Evolutionary conservation across 495 filamentous ascomycete genomes (phyloP).

Genomic region (Chaetomium cochliodes): DNA sequence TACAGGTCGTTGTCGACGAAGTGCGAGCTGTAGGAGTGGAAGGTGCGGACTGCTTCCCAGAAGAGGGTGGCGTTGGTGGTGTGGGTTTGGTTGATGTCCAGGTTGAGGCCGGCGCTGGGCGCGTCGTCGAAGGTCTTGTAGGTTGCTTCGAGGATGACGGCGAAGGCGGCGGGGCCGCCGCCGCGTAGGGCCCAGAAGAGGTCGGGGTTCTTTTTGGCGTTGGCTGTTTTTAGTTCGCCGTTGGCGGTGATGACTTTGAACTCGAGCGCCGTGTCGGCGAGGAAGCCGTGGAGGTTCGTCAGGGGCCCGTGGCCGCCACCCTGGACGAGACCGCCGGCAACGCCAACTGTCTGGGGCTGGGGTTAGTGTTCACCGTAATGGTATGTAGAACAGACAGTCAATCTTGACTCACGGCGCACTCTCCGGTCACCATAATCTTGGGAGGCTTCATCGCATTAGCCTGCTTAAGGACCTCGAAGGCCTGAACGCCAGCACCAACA

Average conservation of each 20-base stretch:
- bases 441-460: constrained; percentile 44
- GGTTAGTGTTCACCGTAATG: constrained; percentile 25
- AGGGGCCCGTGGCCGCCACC: constrained; percentile 60
- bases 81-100: constrained; percentile 42
- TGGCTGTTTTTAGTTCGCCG: constrained; percentile 53
- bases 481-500: constrained; percentile 52
- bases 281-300: constrained; percentile 52
- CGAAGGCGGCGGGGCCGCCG: constrained; percentile 59
- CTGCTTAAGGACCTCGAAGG: constrained; percentile 43
- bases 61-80: constrained; percentile 41
- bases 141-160: constrained; percentile 53
- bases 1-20: constrained; percentile 47
- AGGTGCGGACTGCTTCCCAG: constrained; percentile 46
- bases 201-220: constrained; percentile 51
- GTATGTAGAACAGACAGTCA: constrained; percentile 20
- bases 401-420: constrained; percentile 38
- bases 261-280: constrained; percentile 54
- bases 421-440: constrained; percentile 52
- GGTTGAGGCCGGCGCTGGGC: constrained; percentile 39
- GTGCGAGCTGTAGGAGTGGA: constrained; percentile 46
- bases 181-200: constrained; percentile 66
- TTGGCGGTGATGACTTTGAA: constrained; percentile 59
- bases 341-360: constrained; percentile 50
- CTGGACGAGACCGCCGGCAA: constrained; percentile 55
- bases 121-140: constrained; percentile 50